Evolutionary conservation across 192 early-diverging fungal species (phyloP).

Genomic region (Coemansia sp.): DNA sequence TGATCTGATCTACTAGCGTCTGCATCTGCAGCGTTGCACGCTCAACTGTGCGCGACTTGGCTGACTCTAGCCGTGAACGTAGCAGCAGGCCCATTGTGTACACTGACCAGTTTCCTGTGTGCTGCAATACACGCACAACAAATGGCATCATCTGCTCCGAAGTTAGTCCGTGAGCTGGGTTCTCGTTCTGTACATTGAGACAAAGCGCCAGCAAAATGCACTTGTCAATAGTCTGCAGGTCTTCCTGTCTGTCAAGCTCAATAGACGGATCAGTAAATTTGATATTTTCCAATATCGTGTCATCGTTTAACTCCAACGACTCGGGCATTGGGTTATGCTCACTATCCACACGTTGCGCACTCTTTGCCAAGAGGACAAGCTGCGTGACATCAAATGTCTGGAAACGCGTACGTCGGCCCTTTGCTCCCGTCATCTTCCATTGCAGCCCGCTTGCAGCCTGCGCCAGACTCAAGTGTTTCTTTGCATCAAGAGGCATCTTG

Average conservation of each 20-base stretch:
- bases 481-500: constrained; percentile 65
- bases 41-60: constrained; percentile 85
- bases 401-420: constrained; percentile 91
- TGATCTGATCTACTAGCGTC: constrained; percentile 93
- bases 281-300: constrained; percentile 84
- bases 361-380: constrained; percentile 87
- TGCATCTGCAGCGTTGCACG: constrained; percentile 89
- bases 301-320: constrained; percentile 84
- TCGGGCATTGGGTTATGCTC: constrained; percentile 58
- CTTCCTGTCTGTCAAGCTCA: constrained; percentile 59
- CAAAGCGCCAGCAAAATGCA: constrained; percentile 85
- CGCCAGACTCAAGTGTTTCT: constrained; percentile 65
- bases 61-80: constrained; percentile 84
- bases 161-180: constrained; percentile 89
- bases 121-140: constrained; percentile 84
- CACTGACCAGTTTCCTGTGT: constrained; percentile 97
- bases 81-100: constrained; percentile 93
- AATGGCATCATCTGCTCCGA: constrained; percentile 95
- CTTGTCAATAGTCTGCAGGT: constrained; percentile 80
- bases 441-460: constrained; percentile 76
- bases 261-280: constrained; percentile 58
- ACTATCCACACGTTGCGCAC: constrained; percentile 52
- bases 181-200: constrained; percentile 93
- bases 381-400: constrained; percentile 87
- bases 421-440: constrained; percentile 85